phyloP scores from a whole-genome alignment of 768 basidiomycete genomes.

The Hericium rajendrae region DNA sequence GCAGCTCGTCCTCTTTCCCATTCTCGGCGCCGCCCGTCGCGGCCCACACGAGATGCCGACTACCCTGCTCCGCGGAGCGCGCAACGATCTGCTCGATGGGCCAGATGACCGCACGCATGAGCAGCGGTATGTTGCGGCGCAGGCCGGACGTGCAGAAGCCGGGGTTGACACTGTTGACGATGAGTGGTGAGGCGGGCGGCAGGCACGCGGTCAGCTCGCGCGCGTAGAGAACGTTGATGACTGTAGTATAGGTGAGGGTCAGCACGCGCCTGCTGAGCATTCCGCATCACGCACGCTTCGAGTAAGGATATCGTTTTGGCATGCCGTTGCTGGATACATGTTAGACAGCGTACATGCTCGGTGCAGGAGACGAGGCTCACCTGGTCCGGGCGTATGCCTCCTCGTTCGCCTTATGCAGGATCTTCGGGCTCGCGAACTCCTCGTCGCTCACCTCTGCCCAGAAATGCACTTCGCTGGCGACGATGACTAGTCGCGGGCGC shows the following conservation, averaged over 20 bases:
- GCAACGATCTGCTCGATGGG: background rate
- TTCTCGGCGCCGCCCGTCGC: background rate
- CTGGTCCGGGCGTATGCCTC: background rate
- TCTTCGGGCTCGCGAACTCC: background rate
- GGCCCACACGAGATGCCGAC: background rate
- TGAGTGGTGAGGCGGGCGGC: background rate
- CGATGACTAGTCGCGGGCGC: slow-evolving; percentile 29
- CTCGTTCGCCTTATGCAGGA: slow-evolving; percentile 1
- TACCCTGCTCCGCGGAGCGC: background rate
- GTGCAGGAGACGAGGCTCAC: background rate
- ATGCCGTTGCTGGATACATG: background rate
- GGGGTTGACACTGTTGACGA: background rate
- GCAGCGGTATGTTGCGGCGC: background rate
- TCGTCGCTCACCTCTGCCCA: background rate
- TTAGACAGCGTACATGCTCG: rapidly evolving
- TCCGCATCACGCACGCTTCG: background rate
- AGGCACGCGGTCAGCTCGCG: slow-evolving; percentile 1
- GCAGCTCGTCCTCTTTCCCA: background rate
- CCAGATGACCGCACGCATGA: no score
- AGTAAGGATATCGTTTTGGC: background rate
- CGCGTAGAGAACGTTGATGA: background rate
- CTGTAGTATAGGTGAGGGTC: background rate
- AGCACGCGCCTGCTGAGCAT: background rate
- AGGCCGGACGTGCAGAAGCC: background rate
- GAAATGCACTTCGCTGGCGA: slow-evolving; percentile 32